Conservation (phyloP, 2,329 filamentous ascomycete genomes). For the Xylariaceae sp. region DNA sequence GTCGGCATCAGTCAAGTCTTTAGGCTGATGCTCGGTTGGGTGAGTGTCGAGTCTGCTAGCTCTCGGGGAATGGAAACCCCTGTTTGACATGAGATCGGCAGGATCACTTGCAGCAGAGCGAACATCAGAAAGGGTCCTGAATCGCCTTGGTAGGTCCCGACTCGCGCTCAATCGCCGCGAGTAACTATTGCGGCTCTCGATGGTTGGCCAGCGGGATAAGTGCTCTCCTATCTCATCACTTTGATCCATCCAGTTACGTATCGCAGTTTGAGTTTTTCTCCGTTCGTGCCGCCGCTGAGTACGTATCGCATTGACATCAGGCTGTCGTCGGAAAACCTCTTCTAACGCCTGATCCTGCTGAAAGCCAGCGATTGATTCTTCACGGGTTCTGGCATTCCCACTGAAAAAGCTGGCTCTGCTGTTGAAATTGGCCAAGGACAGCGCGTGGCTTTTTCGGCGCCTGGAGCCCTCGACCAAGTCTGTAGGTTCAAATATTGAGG, state of each 20-base stretch:
- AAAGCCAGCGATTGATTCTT: slow-evolving; percentile 82
- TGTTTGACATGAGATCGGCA: slow-evolving; percentile 52
- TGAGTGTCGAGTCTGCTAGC: slow-evolving; percentile 30
- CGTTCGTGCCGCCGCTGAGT: slow-evolving; percentile 58
- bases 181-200: slow-evolving; percentile 41
- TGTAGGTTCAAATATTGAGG: slow-evolving; percentile 71
- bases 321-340: slow-evolving; percentile 77
- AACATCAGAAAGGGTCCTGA: slow-evolving; percentile 49
- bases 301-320: slow-evolving; percentile 56
- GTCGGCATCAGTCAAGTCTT: slow-evolving; percentile 71
- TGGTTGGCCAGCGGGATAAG: slow-evolving; percentile 44
- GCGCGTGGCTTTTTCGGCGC: slow-evolving; percentile 42
- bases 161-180: slow-evolving; percentile 51
- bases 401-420: slow-evolving; percentile 64
- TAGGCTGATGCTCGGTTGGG: slow-evolving; percentile 43
- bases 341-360: slow-evolving; percentile 87
- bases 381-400: slow-evolving; percentile 64
- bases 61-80: slow-evolving; percentile 28
- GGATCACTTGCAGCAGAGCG: slow-evolving; percentile 59
- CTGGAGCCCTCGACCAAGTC: slow-evolving; percentile 74
- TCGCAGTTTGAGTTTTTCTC: slow-evolving; percentile 71
- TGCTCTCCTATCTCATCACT: slow-evolving; percentile 48
- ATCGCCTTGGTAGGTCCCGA: slow-evolving; percentile 42
- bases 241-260: slow-evolving; percentile 85
- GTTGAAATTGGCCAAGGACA: slow-evolving; percentile 54